Conservation (phyloP, 1,284 basidiomycete species). For the Exobasidium rhododendri region DNA sequence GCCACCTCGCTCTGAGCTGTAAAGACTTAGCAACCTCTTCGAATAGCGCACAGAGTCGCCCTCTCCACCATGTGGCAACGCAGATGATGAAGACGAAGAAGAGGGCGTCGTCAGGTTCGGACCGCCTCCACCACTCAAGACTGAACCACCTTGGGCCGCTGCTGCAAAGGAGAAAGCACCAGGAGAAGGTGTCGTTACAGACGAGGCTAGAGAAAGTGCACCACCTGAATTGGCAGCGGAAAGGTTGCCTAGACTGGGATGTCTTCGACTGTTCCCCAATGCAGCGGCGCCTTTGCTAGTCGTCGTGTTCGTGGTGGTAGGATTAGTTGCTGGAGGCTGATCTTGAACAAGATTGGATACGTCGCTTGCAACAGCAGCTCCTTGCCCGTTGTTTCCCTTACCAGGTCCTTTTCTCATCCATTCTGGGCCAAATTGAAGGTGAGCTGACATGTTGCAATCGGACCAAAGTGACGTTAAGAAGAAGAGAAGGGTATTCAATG, state of each 20-base stretch:
- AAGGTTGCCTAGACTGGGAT: constrained; percentile 24
- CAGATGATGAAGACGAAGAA: constrained; percentile 21
- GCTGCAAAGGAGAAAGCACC: constrained; percentile 48
- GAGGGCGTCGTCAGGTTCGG: constrained; percentile 12
- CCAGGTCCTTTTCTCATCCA: constrained; percentile 49
- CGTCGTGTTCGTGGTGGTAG: constrained; percentile 8
- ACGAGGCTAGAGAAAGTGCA: constrained; percentile 20
- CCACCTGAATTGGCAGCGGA: constrained; percentile 22
- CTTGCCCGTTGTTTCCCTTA: constrained; percentile 22
- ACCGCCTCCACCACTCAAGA: constrained; percentile 3
- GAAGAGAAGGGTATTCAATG: no score
- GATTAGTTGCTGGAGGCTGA: not conserved
- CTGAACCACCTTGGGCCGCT: constrained; percentile 22
- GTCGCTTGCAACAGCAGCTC: not conserved
- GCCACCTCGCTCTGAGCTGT: constrained; percentile 29
- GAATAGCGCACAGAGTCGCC: constrained; percentile 17
- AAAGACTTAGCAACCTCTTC: constrained; percentile 39
- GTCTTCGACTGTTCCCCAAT: constrained; percentile 13
- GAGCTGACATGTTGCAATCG: constrained; percentile 38
- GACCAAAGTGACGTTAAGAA: constrained; percentile 10
- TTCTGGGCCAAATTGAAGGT: constrained; percentile 50
- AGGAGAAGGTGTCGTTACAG: constrained; percentile 23
- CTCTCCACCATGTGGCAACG: constrained; percentile 16
- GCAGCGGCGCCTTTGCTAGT: constrained; percentile 3
- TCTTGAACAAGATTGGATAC: not conserved